Conservation (phyloP, 441 rosid genomes). For the Cnidoscolus chayamansa region DNA sequence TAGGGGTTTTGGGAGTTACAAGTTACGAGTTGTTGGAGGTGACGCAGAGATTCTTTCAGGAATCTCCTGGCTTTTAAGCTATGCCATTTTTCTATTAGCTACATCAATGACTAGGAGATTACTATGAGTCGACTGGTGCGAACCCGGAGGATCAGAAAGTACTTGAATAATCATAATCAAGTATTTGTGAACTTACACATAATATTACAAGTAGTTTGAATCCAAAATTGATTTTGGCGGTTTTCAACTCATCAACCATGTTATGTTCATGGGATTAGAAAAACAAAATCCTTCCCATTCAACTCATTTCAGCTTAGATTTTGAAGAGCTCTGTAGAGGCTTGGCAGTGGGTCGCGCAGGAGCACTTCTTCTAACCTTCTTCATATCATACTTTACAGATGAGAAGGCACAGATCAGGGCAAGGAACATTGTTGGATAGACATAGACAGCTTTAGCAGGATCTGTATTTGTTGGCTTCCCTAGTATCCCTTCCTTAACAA, state of each 20-base stretch:
- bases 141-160: too few species aligned
- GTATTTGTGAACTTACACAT: background rate
- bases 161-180: too few species aligned
- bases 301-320: conserved; percentile 82
- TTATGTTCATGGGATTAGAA: conserved; percentile 5
- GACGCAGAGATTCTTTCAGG: too few species aligned
- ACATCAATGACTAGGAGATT: too few species aligned
- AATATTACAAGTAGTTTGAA: background rate
- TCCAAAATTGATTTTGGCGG: background rate
- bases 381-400: conserved; percentile 70
- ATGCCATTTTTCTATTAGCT: too few species aligned
- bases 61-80: too few species aligned
- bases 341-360: conserved; percentile 69
- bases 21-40: too few species aligned
- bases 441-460: conserved; percentile 64
- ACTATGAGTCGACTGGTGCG: too few species aligned
- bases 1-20: too few species aligned
- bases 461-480: conserved; percentile 72
- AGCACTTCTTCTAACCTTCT: conserved; percentile 60
- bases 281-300: background rate
- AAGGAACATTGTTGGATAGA: conserved; percentile 81
- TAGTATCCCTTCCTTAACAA: conserved; percentile 89
- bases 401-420: conserved; percentile 81
- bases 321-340: conserved; percentile 79
- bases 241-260: conserved; percentile 10